Percentiles rank a stretch among this genome's conserved stretches.
These are phyloP conservation scores for Naganishia kalamii DNA, from an alignment of 768 basidiomycete species.

Conservation along the genomic window DNA sequence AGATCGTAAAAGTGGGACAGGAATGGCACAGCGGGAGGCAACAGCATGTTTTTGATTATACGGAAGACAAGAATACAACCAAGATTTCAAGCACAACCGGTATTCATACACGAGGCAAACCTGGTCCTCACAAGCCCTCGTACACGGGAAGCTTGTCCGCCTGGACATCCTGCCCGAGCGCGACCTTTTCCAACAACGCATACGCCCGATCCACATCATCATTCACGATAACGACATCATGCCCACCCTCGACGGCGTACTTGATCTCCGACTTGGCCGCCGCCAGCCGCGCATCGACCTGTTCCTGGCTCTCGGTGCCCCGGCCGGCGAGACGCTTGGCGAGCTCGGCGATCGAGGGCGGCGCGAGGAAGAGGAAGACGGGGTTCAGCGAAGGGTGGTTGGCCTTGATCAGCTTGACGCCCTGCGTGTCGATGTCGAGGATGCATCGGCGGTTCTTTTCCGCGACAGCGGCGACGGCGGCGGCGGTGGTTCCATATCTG, in stretches of 20 bases:
- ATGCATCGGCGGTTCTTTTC: slow-evolving; percentile 72
- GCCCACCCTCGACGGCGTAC: slow-evolving; percentile 70
- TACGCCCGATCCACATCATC: slow-evolving; percentile 82
- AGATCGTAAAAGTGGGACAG: background rate
- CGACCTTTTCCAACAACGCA: slow-evolving; percentile 64
- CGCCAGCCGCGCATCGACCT: slow-evolving; percentile 66
- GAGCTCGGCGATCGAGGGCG: slow-evolving; percentile 69
- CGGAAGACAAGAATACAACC: no score
- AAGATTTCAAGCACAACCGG: background rate
- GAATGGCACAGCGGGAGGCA: no score
- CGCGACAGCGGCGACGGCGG: slow-evolving; percentile 65
- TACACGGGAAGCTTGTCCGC: slow-evolving; percentile 62
- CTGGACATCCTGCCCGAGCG: slow-evolving; percentile 59
- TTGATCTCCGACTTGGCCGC: slow-evolving; percentile 73
- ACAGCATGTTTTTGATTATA: no score
- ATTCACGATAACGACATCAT: slow-evolving; percentile 82
- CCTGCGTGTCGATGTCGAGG: slow-evolving; percentile 95
- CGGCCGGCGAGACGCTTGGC: slow-evolving; percentile 65
- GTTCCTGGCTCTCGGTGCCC: slow-evolving; percentile 73
- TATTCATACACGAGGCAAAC: no score
- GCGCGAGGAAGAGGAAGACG: slow-evolving; percentile 85
- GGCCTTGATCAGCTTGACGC: slow-evolving; percentile 79
- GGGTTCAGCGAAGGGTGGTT: slow-evolving; percentile 66
- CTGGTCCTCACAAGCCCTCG: slow-evolving; percentile 27
- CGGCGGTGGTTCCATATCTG: slow-evolving; percentile 80